Conservation (phyloP, 2,329 filamentous ascomycete genomes). For the Ophiostoma himal-ulmi region DNA sequence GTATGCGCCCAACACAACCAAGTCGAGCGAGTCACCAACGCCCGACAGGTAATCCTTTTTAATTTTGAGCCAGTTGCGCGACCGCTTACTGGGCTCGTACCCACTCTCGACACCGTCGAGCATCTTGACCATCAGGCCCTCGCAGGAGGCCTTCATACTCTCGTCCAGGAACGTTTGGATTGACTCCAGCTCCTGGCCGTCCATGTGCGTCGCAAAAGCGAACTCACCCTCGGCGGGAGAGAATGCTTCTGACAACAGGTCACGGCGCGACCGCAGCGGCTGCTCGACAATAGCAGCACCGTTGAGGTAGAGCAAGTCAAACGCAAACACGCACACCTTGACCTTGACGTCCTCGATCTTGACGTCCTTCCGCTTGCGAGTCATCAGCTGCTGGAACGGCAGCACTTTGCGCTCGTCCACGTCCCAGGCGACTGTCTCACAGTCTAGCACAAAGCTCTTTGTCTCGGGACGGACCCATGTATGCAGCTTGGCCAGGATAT, state of each 20-base stretch:
- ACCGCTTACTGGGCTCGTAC: slow-evolving; percentile 93
- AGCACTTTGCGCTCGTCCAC: slow-evolving; percentile 89
- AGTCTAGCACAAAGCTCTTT: slow-evolving; percentile 95
- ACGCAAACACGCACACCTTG: slow-evolving; percentile 95
- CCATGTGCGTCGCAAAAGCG: slow-evolving; percentile 76
- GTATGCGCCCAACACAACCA: slow-evolving; percentile 93
- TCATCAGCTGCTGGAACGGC: slow-evolving; percentile 98
- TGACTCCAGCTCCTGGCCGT: slow-evolving; percentile 84
- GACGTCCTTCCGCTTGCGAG: slow-evolving; percentile 93
- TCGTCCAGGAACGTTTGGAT: slow-evolving; percentile 92
- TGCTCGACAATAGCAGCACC: slow-evolving; percentile 86
- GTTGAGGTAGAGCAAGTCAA: slow-evolving; percentile 89
- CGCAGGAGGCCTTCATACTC: slow-evolving; percentile 89
- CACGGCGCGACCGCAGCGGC: slow-evolving; percentile 74
- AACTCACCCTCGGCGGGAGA: slow-evolving; percentile 81
- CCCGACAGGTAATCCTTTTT: slow-evolving; percentile 97
- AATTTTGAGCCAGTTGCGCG: slow-evolving; percentile 97
- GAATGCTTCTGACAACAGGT: slow-evolving; percentile 69
- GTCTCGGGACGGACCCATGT: slow-evolving; percentile 87
- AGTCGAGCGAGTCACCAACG: slow-evolving; percentile 89
- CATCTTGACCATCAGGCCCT: slow-evolving; percentile 99
- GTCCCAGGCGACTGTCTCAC: slow-evolving; percentile 97
- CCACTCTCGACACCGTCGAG: slow-evolving; percentile 85
- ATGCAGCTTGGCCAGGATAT: slow-evolving; percentile 81
- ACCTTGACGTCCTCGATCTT: slow-evolving; percentile 93